phyloP scores from a whole-genome alignment of 2,329 filamentous ascomycete species.

The Fusarium brevicatenulatum region DNA sequence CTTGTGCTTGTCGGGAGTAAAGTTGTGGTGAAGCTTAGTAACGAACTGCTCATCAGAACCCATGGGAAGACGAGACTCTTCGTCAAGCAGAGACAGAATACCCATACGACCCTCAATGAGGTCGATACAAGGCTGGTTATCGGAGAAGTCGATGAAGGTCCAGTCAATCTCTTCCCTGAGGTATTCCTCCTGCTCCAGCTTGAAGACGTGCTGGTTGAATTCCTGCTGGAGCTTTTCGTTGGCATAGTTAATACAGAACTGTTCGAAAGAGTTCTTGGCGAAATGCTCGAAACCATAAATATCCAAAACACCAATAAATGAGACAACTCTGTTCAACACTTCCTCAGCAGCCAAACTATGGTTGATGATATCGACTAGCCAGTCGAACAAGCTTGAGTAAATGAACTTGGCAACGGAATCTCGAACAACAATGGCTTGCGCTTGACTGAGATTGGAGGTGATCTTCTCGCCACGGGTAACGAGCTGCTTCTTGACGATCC shows the following conservation, averaged over 20 bases:
- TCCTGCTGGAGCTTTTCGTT: conserved; percentile 99
- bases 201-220: conserved; percentile 99
- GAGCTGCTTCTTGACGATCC: conserved; percentile 99
- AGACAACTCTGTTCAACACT: conserved; percentile 81
- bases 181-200: conserved; percentile 98
- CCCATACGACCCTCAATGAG: conserved; percentile 97
- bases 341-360: conserved; percentile 87
- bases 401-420: conserved; percentile 99
- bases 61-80: conserved; percentile 97
- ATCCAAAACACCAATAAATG: conserved; percentile 98
- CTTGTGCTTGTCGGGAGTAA: conserved; percentile 86
- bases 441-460: conserved; percentile 91
- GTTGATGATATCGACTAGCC: conserved; percentile 98
- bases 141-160: conserved; percentile 99
- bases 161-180: conserved; percentile 96
- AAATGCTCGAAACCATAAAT: conserved; percentile 99
- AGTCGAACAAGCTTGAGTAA: conserved; percentile 98
- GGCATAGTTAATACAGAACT: conserved; percentile 99
- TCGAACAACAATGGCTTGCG: conserved; percentile 92
- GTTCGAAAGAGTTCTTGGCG: conserved; percentile 99
- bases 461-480: conserved; percentile 98
- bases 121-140: conserved; percentile 99
- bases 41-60: conserved; percentile 97
- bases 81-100: conserved; percentile 89
- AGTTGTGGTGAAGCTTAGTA: conserved; percentile 95